Conservation (phyloP, 2,329 filamentous ascomycete species). For the Penicillium sp. region DNA sequence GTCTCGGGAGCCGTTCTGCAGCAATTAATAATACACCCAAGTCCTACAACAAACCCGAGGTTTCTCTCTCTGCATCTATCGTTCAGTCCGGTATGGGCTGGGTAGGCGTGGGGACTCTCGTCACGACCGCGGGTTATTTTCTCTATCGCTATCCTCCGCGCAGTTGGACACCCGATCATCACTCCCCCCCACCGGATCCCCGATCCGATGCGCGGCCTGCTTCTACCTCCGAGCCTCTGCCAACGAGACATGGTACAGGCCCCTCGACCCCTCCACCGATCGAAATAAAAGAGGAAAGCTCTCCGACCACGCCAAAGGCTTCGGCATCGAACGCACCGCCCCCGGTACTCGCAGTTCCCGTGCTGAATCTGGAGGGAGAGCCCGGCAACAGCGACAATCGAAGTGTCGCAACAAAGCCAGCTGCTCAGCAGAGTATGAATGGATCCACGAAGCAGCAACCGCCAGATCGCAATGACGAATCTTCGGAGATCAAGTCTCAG, state of each 20-base stretch:
- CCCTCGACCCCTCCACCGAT: slow-evolving; percentile 2
- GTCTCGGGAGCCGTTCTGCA: slow-evolving; percentile 9
- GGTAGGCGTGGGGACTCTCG: slow-evolving; percentile 38
- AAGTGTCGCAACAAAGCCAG: slow-evolving; percentile 7
- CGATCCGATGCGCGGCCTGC: slow-evolving; percentile 14
- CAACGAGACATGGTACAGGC: slow-evolving; percentile 7
- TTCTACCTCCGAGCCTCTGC: slow-evolving; percentile 9
- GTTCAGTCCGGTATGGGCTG: slow-evolving; percentile 40
- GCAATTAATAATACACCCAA: slow-evolving; percentile 1
- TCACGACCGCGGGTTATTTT: slow-evolving; percentile 41
- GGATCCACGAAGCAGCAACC: slow-evolving; percentile 1
- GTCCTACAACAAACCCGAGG: background rate
- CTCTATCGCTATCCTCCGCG: slow-evolving; percentile 40
- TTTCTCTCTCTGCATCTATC: background rate
- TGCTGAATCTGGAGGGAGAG: slow-evolving; percentile 28
- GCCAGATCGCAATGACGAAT: slow-evolving; percentile 10
- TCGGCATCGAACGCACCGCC: slow-evolving; percentile 24
- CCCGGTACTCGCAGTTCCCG: slow-evolving; percentile 30
- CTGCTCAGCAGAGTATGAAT: slow-evolving; percentile 6
- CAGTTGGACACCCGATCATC: slow-evolving; percentile 27
- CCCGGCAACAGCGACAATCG: slow-evolving; percentile 12
- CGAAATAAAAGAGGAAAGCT: slow-evolving; percentile 21
- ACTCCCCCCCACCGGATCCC: slow-evolving; percentile 17
- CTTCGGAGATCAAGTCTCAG: slow-evolving; percentile 2
- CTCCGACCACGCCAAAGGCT: slow-evolving; percentile 39